These are phyloP conservation scores for Cladosporium sp. DNA, from an alignment of 2,329 filamentous ascomycete genomes.

Conservation along the genomic window DNA sequence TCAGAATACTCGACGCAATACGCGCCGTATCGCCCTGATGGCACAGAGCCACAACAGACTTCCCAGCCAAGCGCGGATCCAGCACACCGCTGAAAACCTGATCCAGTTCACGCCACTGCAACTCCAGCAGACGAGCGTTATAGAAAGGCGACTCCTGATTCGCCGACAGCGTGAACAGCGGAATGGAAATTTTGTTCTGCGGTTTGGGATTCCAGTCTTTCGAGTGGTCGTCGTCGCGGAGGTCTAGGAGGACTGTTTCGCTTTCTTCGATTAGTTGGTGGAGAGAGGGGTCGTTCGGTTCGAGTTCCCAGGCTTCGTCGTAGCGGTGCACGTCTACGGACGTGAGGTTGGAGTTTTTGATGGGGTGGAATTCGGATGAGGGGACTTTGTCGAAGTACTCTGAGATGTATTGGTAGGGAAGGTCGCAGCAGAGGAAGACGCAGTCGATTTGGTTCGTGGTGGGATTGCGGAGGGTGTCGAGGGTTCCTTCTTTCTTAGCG, in stretches of 20 bases:
- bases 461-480: conserved; percentile 41
- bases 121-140: conserved; percentile 39
- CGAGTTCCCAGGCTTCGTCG: conserved; percentile 52
- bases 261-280: conserved; percentile 1
- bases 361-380: conserved; percentile 44
- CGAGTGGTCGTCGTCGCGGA: conserved; percentile 14
- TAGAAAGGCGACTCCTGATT: conserved; percentile 43
- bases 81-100: conserved; percentile 31
- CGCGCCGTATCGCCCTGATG: conserved; percentile 53
- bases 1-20: conserved; percentile 50
- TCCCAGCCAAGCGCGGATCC: conserved; percentile 25
- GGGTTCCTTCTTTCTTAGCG: conserved; percentile 41
- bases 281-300: conserved; percentile 37
- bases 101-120: conserved; percentile 47
- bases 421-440: conserved; percentile 58
- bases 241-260: conserved; percentile 20
- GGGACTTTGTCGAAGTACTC: conserved; percentile 55
- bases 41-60: conserved; percentile 45
- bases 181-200: conserved; percentile 32
- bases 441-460: conserved; percentile 45
- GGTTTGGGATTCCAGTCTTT: conserved; percentile 40
- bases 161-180: conserved; percentile 35
- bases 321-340: conserved; percentile 52
- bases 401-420: conserved; percentile 58
- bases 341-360: conserved; percentile 46